phyloP scores from a whole-genome alignment of 139 green algal species.

The Micromonas pusilla region DNA sequence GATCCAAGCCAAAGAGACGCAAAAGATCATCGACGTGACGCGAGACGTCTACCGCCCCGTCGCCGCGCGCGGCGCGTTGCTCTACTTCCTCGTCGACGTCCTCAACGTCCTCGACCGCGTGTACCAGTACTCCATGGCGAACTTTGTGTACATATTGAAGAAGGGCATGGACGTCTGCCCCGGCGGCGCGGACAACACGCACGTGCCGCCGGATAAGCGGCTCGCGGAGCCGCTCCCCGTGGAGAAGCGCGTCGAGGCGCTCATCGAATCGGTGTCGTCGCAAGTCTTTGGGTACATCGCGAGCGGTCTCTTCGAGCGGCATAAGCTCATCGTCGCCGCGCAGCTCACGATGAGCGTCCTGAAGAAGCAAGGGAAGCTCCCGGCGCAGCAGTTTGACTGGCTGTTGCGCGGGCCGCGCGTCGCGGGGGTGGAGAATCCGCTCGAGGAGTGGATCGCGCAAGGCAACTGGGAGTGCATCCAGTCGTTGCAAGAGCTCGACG shows the following conservation, averaged over 20 bases:
- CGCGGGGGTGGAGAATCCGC: conserved; percentile 54
- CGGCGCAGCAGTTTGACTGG: conserved; percentile 55
- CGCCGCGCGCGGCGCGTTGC: conserved; percentile 64
- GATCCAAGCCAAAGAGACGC: conserved; percentile 49
- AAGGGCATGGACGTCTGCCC: conserved; percentile 69
- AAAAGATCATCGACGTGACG: conserved; percentile 58
- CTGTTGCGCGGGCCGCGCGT: conserved; percentile 58
- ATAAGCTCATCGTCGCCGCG: conserved; percentile 75
- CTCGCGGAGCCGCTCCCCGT: conserved; percentile 18
- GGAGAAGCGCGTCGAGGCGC: conserved; percentile 21
- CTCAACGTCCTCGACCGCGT: conserved; percentile 70
- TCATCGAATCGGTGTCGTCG: conserved; percentile 16
- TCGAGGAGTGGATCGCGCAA: conserved; percentile 61
- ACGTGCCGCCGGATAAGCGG: conserved; percentile 45
- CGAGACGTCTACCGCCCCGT: conserved; percentile 58
- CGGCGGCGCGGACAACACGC: conserved; percentile 20
- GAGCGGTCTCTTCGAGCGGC: conserved; percentile 69
- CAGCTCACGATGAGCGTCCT: conserved; percentile 69
- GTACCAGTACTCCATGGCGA: conserved; percentile 63
- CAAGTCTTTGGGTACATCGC: conserved; percentile 59
- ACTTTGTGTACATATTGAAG: conserved; percentile 65
- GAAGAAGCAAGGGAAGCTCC: conserved; percentile 50
- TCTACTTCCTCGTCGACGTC: conserved; percentile 72
- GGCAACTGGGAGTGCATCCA: conserved; percentile 67
- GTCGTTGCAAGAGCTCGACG: conserved; percentile 51